Evolutionary conservation across 257 asterid species (phyloP), one percentile per base, ranked within the genome.

Genomic region (Salvia splendens): DNA sequence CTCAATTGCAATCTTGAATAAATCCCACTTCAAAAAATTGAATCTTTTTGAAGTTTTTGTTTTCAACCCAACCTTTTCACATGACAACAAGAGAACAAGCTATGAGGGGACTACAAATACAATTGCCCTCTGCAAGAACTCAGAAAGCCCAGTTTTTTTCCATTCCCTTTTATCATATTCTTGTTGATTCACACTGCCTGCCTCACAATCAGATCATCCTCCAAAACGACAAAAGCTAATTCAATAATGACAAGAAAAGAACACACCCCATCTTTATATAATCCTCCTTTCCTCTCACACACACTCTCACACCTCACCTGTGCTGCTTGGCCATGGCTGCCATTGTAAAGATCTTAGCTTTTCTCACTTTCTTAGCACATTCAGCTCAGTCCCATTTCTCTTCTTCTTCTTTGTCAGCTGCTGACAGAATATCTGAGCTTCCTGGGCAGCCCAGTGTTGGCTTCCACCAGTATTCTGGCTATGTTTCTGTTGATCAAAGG

Each of bases 371-470:
- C 42, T 47, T 60, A 6, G 47, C 70, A 16, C 76, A 63, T 53
- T 73, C 70, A 32, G 3, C 59, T 5, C 33, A 53, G 41, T 60
- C 75, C 30, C 30, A 24, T 24, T 24, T 24, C 40, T 7, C n/a
- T 48, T 24, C 72, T 75, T 35, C 75, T 32, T 30, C 75, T 32
- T 61, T 64, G 36, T 70, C 75, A 7, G 55, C 74, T 30, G 65
- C 67, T 63, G 92, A 87, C 70, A 85, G 68, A 72, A 82, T 87
- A 56, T 73, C 68, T 40, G 49, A 46, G 24, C 64, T 87, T n/a
- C 96, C 96, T 24, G 96, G 96, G 9, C 96, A 88, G 64, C 96
- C 96, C 64, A 79, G 33, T 56, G 93, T 86, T 51, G 65, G 74
- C 16, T 88, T 88, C 82, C 79, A 81, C 41, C 96, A 88, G 35